Evolutionary conservation across 2,329 filamentous ascomycete species (phyloP).

Genomic region (Claviceps pazoutovae): DNA sequence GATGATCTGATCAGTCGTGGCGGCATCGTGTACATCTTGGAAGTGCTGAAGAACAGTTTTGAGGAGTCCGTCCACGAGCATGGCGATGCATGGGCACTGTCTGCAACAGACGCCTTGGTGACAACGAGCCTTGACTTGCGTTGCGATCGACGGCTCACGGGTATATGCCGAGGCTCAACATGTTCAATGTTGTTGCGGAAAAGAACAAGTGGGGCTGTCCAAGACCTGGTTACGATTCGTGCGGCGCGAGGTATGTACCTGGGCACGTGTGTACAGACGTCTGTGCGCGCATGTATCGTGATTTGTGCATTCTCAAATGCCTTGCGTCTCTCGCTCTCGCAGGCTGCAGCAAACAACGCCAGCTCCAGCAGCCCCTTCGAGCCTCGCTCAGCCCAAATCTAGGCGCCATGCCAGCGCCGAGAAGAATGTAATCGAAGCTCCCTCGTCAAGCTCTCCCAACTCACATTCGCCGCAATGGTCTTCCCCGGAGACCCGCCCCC

Average conservation of each 20-base stretch:
- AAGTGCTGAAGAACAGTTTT: slow-evolving; percentile 50
- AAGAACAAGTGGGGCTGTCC: too few species aligned
- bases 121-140: too few species aligned
- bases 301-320: too few species aligned
- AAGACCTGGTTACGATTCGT: too few species aligned
- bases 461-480: slow-evolving; percentile 3
- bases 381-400: background rate
- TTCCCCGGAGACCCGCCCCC: slow-evolving; percentile 21
- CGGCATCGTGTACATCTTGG: slow-evolving; percentile 37
- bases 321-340: background rate
- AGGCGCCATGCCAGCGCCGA: background rate
- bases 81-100: slow-evolving; percentile 17
- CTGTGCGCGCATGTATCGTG: too few species aligned
- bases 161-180: too few species aligned
- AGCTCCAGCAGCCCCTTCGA: background rate
- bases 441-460: background rate
- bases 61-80: slow-evolving; percentile 55
- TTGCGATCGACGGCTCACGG: too few species aligned
- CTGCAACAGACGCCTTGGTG: background rate
- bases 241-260: too few species aligned
- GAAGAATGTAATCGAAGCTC: background rate
- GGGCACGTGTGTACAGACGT: too few species aligned
- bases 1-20: slow-evolving; percentile 42
- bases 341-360: background rate
- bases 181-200: too few species aligned